Evolutionary conservation across 441 rosid genomes (phyloP).

Genomic region (Arabidopsis lyrata): DNA sequence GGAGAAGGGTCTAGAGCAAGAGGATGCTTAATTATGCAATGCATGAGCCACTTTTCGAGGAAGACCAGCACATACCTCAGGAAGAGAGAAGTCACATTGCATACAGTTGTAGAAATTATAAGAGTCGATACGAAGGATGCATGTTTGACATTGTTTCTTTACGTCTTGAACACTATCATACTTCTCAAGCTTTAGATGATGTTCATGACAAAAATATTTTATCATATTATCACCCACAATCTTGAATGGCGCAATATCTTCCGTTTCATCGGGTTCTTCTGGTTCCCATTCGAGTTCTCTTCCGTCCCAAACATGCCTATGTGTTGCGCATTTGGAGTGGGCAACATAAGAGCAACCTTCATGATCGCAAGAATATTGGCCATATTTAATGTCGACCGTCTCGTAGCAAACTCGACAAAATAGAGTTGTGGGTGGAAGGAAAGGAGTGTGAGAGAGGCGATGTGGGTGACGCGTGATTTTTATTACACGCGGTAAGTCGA

Average conservation of each 20-base stretch:
- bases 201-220: not conserved
- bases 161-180: not conserved
- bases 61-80: constrained; percentile 27
- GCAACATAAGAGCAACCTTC: constrained; percentile 18
- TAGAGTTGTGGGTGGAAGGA: not conserved
- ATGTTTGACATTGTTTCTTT: not conserved
- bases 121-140: not conserved
- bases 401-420: not conserved
- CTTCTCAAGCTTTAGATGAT: not conserved
- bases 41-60: not conserved
- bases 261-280: not conserved
- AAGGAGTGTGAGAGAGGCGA: constrained; percentile 13
- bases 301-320: not conserved
- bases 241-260: not conserved
- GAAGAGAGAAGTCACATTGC: constrained; percentile 6
- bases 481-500: not conserved
- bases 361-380: constrained; percentile 6
- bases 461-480: constrained; percentile 24
- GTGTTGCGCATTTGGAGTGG: constrained; percentile 20
- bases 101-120: not conserved
- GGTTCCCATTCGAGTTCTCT: constrained; percentile 14
- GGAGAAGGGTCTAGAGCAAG: not conserved
- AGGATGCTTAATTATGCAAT: not conserved
- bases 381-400: not conserved
- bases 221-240: not conserved